Conservation (phyloP, 179 eudicot genomes). For the Nepenthes alata region DNA sequence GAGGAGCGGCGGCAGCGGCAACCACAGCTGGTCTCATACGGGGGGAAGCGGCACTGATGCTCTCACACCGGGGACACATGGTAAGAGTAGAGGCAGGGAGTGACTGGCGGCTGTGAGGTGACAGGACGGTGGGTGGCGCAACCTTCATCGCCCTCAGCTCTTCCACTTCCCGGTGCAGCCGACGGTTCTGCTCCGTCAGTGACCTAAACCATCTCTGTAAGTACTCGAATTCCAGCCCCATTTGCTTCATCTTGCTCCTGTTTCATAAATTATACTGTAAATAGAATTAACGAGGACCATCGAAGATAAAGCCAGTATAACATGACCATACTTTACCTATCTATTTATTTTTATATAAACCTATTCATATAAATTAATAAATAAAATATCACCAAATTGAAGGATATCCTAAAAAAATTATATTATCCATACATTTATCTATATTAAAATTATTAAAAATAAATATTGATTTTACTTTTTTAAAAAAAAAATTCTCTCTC, state of each 20-base stretch:
- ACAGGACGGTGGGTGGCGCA: slow-evolving; percentile 11
- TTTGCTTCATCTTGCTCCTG: slow-evolving; percentile 48
- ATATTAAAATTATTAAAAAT: too few relatives aligned
- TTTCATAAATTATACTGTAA: too few relatives aligned
- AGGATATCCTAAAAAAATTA: too few relatives aligned
- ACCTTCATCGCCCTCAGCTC: slow-evolving; percentile 30
- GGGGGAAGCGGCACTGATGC: slow-evolving; percentile 14
- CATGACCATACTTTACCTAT: too few relatives aligned
- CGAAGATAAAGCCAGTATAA: too few relatives aligned
- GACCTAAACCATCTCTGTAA: slow-evolving; percentile 37
- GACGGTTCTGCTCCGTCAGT: slow-evolving; percentile 28
- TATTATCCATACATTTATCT: too few relatives aligned
- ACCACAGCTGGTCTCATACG: neutral
- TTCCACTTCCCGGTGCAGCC: slow-evolving; percentile 33
- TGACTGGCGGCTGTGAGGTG: slow-evolving; percentile 12
- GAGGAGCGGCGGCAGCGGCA: slow-evolving; percentile 11
- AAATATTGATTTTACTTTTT: too few relatives aligned
- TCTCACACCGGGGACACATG: slow-evolving; percentile 40
- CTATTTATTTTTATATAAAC: too few relatives aligned
- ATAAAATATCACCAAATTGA: too few relatives aligned
- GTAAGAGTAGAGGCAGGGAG: slow-evolving; percentile 24
- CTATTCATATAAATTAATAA: too few relatives aligned
- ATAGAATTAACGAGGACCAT: too few relatives aligned
- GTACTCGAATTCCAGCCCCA: slow-evolving; percentile 37
- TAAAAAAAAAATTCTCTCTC: too few relatives aligned